phyloP scores from a whole-genome alignment of 129 eudicot species.

The Pittosporum tobira region DNA sequence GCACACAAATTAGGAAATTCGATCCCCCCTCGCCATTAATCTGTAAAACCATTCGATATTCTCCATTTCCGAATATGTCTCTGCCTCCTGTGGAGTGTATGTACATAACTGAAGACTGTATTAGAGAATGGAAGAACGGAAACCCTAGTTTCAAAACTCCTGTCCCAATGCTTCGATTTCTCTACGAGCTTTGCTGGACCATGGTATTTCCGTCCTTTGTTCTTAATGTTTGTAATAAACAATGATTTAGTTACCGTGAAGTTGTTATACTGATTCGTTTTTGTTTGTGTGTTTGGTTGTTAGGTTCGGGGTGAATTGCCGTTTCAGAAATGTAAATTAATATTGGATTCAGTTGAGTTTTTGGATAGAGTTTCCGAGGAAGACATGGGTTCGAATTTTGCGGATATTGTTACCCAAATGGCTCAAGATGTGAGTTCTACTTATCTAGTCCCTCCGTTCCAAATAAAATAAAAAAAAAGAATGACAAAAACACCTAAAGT shows the following conservation, averaged over 20 bases:
- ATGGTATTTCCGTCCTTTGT: slow-evolving; percentile 38
- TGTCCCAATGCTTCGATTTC: slow-evolving; percentile 58
- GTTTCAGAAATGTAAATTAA: slow-evolving; percentile 78
- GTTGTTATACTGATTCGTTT: background rate
- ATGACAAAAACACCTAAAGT: no score
- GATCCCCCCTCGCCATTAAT: background rate
- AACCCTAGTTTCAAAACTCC: slow-evolving; percentile 49
- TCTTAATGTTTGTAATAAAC: background rate
- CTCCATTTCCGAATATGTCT: slow-evolving; percentile 35
- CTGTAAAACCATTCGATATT: background rate
- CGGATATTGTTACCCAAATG: slow-evolving; percentile 86
- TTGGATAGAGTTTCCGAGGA: slow-evolving; percentile 39
- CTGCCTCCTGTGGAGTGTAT: slow-evolving; percentile 61
- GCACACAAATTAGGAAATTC: background rate
- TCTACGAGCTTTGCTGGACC: slow-evolving; percentile 77
- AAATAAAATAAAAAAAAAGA: no score
- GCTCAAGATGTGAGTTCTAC: slow-evolving; percentile 83
- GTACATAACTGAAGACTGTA: slow-evolving; percentile 61
- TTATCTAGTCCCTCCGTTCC: no score
- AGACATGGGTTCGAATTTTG: slow-evolving; percentile 59
- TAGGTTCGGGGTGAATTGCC: slow-evolving; percentile 85
- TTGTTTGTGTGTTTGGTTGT: slow-evolving; percentile 12
- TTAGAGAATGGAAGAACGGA: slow-evolving; percentile 65
- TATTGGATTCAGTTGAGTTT: slow-evolving; percentile 68
- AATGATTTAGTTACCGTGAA: background rate